Base-by-base conservation (phyloP, 2,329 filamentous ascomycete genomes). In the Chrysoporthe deuterocubensis region DNA sequence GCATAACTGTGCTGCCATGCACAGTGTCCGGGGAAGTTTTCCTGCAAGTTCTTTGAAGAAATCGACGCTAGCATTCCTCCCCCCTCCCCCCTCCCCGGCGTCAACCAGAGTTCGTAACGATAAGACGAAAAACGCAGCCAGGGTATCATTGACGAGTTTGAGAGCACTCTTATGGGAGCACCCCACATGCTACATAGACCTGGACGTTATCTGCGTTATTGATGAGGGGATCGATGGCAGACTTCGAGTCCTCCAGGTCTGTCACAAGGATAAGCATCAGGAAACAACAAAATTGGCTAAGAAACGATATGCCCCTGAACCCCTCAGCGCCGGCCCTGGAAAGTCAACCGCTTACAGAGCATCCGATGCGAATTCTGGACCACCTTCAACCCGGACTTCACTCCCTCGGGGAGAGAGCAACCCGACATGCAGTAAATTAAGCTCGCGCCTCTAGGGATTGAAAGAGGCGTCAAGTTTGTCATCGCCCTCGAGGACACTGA, bases 401-500 rank as follows among this genome's bases (percentile, higher is more conserved):
- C 26, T 26, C 43, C 9, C 4, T 18, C 58, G 3, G 2, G 21
- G 18, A 6, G 21, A 26, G 42, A 61, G 58, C 8, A 4, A 9
- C 11, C 32, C 48, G 18, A n/a, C n/a, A 18, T 14, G 48, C 40
- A 42, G 34, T 56, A 43, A 16, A 26, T 21, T n/a, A 34, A 65
- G 43, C 8, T 2, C 2, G 26, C 40, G 26, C 4, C 8, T 48
- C 58, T 46, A 69, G 8, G 68, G 65, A 7, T 67, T 67, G 57
- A 69, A 78, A 0, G 83, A 85, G n/a, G 78, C 73, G 58, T 87
- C 85, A 54, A 84, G 78, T 72, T 84, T 86, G 70, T 87, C 85
- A 61, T 87, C 84, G 14, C 82, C 81, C 69, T 87, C 85, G 13
- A 87, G 79, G 16, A 87, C 81, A 3, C 85, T 87, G 63, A 16